Evolutionary conservation across 306 rosid species (phyloP).

Genomic region (Malus asiatica): DNA sequence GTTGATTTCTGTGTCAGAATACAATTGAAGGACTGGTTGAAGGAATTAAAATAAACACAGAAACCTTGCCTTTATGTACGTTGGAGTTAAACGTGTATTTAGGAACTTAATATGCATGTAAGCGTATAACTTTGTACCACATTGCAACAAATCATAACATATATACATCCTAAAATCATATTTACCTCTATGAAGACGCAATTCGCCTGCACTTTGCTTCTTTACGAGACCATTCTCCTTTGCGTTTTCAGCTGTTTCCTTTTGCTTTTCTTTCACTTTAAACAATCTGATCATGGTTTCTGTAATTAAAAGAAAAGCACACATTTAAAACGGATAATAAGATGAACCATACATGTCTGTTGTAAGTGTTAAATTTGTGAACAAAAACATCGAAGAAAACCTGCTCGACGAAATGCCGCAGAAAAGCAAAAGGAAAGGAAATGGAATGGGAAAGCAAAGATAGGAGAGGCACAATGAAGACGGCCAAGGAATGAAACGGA

Average conservation of each 20-base stretch:
- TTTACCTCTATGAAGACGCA: conserved; percentile 37
- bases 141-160: not conserved
- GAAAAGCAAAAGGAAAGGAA: not conserved
- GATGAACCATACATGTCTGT: not conserved
- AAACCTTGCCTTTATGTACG: not conserved
- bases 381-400: not conserved
- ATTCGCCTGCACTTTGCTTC: conserved; percentile 42
- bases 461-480: not conserved
- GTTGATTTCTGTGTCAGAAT: too few species aligned
- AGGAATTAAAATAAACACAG: not conserved
- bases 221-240: conserved; percentile 19
- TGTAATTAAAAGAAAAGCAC: not conserved
- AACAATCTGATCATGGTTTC: conserved; percentile 34
- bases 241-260: conserved; percentile 25
- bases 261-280: conserved; percentile 42
- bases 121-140: too few species aligned
- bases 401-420: not conserved
- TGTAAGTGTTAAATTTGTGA: not conserved
- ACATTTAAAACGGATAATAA: too few species aligned
- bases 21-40: not conserved
- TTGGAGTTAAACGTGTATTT: too few species aligned
- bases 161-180: not conserved
- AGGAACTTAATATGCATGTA: not conserved
- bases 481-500: not conserved
- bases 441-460: not conserved